Evolutionary conservation across 345 rosid species (phyloP).

Genomic region (Durio zibethinus): DNA sequence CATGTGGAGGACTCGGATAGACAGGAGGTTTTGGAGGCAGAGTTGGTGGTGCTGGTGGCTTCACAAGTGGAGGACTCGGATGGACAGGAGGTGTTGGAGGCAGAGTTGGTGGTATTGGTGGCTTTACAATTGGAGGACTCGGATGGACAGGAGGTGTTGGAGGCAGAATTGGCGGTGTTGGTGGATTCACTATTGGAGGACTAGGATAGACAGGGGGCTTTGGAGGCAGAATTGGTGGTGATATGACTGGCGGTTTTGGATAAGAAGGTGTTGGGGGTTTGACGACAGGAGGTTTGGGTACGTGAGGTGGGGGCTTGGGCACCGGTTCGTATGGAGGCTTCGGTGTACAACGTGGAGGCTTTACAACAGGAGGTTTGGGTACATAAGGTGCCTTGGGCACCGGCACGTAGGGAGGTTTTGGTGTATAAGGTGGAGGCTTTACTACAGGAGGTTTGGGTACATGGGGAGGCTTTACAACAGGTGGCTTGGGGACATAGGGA

Average conservation of each 20-base stretch:
- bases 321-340: not conserved
- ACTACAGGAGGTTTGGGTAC: not conserved
- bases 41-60: slow-evolving; percentile 12
- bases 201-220: not conserved
- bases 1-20: slow-evolving; percentile 21
- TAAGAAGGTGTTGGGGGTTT: not conserved
- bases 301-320: not conserved
- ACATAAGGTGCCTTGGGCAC: slow-evolving; percentile 18
- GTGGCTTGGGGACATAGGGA: not conserved
- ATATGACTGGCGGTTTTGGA: no score
- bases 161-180: slow-evolving; percentile 28
- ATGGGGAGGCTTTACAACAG: not conserved
- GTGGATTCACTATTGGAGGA: slow-evolving; percentile 13
- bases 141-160: slow-evolving; percentile 25
- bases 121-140: not conserved
- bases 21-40: slow-evolving; percentile 31
- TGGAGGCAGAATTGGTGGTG: slow-evolving; percentile 17
- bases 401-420: slow-evolving; percentile 9
- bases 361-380: slow-evolving; percentile 10
- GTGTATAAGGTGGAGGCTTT: slow-evolving; percentile 18
- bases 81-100: slow-evolving; percentile 29
- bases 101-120: slow-evolving; percentile 14
- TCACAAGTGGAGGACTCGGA: slow-evolving; percentile 1
- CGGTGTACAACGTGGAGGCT: slow-evolving; percentile 9
- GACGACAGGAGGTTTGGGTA: slow-evolving; percentile 11